These are phyloP conservation scores for Phytophthora pseudosyringae DNA, from an alignment of 352 stramenopile genomes.

Conservation along the genomic window DNA sequence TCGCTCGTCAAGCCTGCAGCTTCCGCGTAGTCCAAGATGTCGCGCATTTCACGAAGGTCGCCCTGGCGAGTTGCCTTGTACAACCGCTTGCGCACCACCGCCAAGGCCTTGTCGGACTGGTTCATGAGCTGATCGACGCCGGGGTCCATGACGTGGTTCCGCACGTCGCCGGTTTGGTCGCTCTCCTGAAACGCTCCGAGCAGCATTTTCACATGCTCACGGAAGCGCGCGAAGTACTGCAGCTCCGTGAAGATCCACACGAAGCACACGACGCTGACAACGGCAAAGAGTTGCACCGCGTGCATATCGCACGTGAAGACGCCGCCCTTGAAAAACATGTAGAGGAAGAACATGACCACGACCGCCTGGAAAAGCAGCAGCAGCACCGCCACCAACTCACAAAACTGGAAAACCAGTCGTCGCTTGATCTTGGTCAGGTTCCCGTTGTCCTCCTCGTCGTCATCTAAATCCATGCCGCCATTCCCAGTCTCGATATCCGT, in stretches of 20 bases:
- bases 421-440: constrained; percentile 80
- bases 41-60: constrained; percentile 68
- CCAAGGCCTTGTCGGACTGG: constrained; percentile 58
- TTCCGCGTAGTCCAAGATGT: constrained; percentile 62
- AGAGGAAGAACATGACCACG: constrained; percentile 74
- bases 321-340: constrained; percentile 85
- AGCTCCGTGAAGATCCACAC: constrained; percentile 68
- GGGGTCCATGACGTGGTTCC: constrained; percentile 65
- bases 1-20: constrained; percentile 44
- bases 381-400: constrained; percentile 64
- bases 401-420: constrained; percentile 72
- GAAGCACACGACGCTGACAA: constrained; percentile 64
- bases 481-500: constrained; percentile 33
- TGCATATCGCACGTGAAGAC: constrained; percentile 61
- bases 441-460: constrained; percentile 44
- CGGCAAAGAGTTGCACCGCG: constrained; percentile 62
- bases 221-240: constrained; percentile 76
- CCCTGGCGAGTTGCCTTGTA: constrained; percentile 77
- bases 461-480: constrained; percentile 34
- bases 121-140: constrained; percentile 65
- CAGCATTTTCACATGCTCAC: constrained; percentile 87
- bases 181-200: constrained; percentile 83
- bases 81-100: constrained; percentile 65
- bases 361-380: constrained; percentile 62
- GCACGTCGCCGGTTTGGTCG: constrained; percentile 77